Evolutionary conservation across 495 filamentous ascomycete species (phyloP), one percentile per base, ranked within the genome.

Genomic region (Jackrogersella minutella): DNA sequence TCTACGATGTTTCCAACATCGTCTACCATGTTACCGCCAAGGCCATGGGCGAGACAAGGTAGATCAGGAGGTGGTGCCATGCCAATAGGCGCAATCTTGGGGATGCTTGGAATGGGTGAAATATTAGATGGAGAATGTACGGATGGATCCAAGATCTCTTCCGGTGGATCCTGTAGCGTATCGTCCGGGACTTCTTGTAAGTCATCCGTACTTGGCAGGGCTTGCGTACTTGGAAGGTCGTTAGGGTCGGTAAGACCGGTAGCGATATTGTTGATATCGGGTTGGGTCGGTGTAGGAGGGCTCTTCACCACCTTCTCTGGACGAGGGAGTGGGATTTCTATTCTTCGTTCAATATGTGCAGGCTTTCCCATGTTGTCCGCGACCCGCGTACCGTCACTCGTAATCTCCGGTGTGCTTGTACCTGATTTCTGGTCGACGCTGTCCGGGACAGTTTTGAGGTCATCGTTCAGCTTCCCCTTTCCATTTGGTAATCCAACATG

Each of bases 1-100:
- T 98, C 76, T 89, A 97, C 80, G 84, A 97, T 82, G 87, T 91
- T 77, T 78, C 91, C 64, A 81, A 88, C 71, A 82, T 88, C 65
- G 81, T 94, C 64, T 82, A 91, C 76, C 84, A 90, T 76, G 88
- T 91, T 65, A 84, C 89, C 75, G 85, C 87, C 60, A 83, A 95
- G 76, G 83, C 87, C 68, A 76, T 85, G 37, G 73, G 82, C 64
- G 83, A 88, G 61, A 24, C 31, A 50, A 1, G 9, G 53, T 28
- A 72, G 51, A 36, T 74, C 61, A 22, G 41, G 53, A 50, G 72
- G 69, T 5, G 70, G 50, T n/a, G 39, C 46, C 14, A 66, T 66
- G 16, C 58, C 66, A 33, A 74, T 68, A 3, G 70, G 66, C 14
- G 47, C 37, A 19, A 74, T 69, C 39, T 73, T 74, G 11, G 72